These are phyloP conservation scores for Arxiozyma telluris DNA, from an alignment of 1,139 yeast genomes.

Conservation along the genomic window DNA sequence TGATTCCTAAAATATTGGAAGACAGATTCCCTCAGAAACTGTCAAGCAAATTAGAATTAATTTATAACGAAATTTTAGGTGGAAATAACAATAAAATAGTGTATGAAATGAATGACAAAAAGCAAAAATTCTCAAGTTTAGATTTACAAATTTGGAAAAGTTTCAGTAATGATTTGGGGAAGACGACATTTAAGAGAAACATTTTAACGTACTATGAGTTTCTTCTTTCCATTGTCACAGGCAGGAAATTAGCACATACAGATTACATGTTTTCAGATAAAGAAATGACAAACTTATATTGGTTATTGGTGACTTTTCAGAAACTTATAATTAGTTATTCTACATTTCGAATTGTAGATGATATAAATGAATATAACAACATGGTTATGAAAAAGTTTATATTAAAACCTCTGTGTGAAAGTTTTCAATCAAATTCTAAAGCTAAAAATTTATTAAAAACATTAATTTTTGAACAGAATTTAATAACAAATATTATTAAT, in stretches of 20 bases:
- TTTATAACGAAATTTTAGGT: neutral
- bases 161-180: neutral
- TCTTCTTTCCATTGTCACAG: neutral
- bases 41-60: neutral
- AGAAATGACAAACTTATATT: neutral
- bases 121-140: neutral
- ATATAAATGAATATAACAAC: neutral
- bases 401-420: neutral
- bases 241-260: neutral
- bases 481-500: neutral
- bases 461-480: neutral
- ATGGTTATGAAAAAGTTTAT: slow-evolving; percentile 2
- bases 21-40: neutral
- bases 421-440: neutral
- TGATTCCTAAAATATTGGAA: slow-evolving; percentile 1
- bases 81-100: neutral
- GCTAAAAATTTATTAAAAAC: neutral
- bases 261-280: neutral
- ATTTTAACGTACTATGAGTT: neutral
- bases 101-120: neutral
- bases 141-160: neutral
- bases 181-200: neutral
- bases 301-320: slow-evolving; percentile 1
- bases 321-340: slow-evolving; percentile 1
- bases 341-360: neutral